These are phyloP conservation scores for Leishmania amazonensis DNA, from an alignment of 208 protist genomes.

Conservation along the genomic window DNA sequence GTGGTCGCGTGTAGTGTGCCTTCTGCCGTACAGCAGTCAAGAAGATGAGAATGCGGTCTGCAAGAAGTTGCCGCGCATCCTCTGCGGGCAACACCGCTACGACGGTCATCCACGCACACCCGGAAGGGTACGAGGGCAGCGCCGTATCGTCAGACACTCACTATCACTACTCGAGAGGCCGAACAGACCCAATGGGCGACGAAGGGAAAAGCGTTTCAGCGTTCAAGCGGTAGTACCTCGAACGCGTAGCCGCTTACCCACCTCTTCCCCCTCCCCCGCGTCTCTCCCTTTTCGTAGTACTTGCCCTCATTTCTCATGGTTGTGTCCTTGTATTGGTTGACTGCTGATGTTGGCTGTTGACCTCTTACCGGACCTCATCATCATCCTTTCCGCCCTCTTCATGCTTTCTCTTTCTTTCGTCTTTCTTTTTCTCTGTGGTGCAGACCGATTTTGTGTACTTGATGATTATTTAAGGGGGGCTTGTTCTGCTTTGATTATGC, in stretches of 20 bases:
- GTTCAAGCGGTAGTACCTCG: neutral
- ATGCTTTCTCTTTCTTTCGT: neutral
- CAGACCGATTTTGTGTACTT: neutral
- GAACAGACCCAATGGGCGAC: neutral
- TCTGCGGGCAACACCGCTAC: neutral
- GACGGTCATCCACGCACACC: neutral
- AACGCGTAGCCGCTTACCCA: neutral
- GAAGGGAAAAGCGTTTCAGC: neutral
- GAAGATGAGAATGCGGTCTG: neutral
- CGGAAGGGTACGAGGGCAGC: neutral
- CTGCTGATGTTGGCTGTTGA: neutral
- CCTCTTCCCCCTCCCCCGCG: neutral
- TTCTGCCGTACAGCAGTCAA: neutral
- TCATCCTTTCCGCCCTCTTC: neutral
- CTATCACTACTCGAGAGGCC: neutral
- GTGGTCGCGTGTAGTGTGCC: neutral
- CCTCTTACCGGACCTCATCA: neutral
- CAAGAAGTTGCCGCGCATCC: neutral
- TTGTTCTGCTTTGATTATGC: neutral
- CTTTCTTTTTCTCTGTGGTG: neutral
- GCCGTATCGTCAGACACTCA: neutral
- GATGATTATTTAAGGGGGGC: neutral
- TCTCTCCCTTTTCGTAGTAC: neutral
- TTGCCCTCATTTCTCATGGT: neutral
- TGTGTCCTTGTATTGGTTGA: no score